These are phyloP conservation scores for Microdochium trichocladiopsis DNA, from an alignment of 2,329 filamentous ascomycete species.

Conservation along the genomic window DNA sequence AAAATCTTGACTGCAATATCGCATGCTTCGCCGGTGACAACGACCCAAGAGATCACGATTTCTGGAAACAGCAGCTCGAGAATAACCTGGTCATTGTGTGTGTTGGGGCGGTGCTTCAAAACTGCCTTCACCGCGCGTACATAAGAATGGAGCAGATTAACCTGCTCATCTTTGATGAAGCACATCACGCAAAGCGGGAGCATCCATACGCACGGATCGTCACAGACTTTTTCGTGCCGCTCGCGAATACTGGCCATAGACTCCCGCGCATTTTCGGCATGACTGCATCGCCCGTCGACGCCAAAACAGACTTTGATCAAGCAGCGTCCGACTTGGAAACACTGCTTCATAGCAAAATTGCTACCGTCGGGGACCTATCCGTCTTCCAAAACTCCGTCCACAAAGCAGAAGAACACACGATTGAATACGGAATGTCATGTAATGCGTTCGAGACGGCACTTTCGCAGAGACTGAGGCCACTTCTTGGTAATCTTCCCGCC, in stretches of 20 bases:
- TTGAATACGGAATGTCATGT: constrained; percentile 42
- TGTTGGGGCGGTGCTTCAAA: constrained; percentile 79
- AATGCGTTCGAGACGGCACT: constrained; percentile 57
- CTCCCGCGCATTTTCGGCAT: constrained; percentile 85
- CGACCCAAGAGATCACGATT: constrained; percentile 29
- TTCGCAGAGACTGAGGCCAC: constrained; percentile 44
- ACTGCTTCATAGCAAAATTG: constrained; percentile 75
- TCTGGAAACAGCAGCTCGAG: constrained; percentile 44
- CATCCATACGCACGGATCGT: constrained; percentile 88
- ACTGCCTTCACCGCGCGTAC: constrained; percentile 72
- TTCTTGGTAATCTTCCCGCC: constrained; percentile 30
- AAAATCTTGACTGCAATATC: constrained; percentile 72
- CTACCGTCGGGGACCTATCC: constrained; percentile 54
- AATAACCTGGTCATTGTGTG: constrained; percentile 83
- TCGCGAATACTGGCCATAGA: constrained; percentile 30
- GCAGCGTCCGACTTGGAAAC: constrained; percentile 69
- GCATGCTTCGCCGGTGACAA: constrained; percentile 67
- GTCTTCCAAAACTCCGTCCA: constrained; percentile 52
- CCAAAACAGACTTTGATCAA: constrained; percentile 63
- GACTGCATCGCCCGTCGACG: constrained; percentile 93
- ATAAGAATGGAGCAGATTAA: constrained; percentile 79
- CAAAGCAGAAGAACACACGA: constrained; percentile 50
- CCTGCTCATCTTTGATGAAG: constrained; percentile 90
- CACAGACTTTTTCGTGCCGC: constrained; percentile 67
- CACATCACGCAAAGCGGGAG: constrained; percentile 91